Percentiles rank a stretch among this genome's conserved stretches.
Conservation (phyloP, 1,284 basidiomycete species). For the Uromyces viciae-fabae region DNA sequence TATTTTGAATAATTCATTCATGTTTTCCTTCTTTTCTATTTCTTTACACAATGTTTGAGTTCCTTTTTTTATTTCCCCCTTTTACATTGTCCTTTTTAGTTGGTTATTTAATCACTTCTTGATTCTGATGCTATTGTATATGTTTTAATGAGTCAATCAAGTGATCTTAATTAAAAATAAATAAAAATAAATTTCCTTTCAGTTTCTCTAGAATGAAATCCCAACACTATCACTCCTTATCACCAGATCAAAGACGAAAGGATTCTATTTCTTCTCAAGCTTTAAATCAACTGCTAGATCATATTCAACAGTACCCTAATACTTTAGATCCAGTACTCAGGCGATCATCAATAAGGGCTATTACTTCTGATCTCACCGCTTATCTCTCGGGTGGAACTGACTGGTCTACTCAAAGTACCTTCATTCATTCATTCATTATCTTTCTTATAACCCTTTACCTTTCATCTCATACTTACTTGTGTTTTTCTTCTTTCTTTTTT, state of each 20-base stretch:
- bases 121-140: too few relatives aligned
- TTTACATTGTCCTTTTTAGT: too few relatives aligned
- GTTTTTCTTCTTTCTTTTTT: neutral
- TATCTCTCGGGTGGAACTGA: constrained; percentile 19
- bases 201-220: too few relatives aligned
- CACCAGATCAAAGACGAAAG: constrained; percentile 1
- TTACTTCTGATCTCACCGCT: constrained; percentile 28
- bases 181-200: too few relatives aligned
- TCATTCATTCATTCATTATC: neutral
- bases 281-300: constrained; percentile 11
- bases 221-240: too few relatives aligned
- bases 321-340: constrained; percentile 23
- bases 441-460: neutral
- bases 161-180: too few relatives aligned
- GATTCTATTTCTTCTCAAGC: constrained; percentile 2
- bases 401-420: constrained; percentile 31
- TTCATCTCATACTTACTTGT: neutral
- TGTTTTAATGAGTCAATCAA: too few relatives aligned
- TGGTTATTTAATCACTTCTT: too few relatives aligned
- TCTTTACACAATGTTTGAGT: too few relatives aligned
- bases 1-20: neutral
- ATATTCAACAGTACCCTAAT: neutral
- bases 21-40: neutral
- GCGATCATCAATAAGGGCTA: constrained; percentile 26
- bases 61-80: too few relatives aligned